A percentile compares a stretch with the other conserved stretches of the same genome.
phyloP scores from a whole-genome alignment of 2,329 filamentous ascomycete species.

The Botryotinia narcissicola region DNA sequence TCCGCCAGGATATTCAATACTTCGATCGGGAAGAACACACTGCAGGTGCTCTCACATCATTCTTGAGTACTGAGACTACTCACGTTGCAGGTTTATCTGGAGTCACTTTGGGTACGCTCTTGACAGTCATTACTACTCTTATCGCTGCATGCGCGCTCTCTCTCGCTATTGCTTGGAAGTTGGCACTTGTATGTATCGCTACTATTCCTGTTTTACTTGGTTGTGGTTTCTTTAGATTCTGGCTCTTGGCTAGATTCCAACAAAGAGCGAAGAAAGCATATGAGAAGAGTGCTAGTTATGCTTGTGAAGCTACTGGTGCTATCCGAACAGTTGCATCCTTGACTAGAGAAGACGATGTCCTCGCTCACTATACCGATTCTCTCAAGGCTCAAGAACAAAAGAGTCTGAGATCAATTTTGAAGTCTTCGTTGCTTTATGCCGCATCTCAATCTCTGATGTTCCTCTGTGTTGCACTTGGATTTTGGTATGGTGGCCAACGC shows the following conservation, averaged over 20 bases:
- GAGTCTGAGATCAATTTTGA: constrained; percentile 70
- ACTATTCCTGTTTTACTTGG: constrained; percentile 74
- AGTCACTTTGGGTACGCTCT: constrained; percentile 79
- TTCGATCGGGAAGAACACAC: constrained; percentile 91
- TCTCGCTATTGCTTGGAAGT: constrained; percentile 80
- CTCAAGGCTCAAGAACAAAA: constrained; percentile 64
- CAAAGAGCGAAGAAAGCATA: constrained; percentile 77
- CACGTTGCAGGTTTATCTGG: constrained; percentile 86
- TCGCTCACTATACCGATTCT: constrained; percentile 65
- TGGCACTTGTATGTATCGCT: constrained; percentile 77
- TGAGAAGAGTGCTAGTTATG: constrained; percentile 76
- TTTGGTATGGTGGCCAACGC: constrained; percentile 85
- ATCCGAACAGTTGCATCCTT: constrained; percentile 92
- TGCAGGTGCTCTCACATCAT: constrained; percentile 81
- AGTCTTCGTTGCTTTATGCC: constrained; percentile 77
- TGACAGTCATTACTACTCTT: constrained; percentile 78
- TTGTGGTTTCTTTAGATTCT: constrained; percentile 87
- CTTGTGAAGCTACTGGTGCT: constrained; percentile 88
- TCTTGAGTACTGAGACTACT: constrained; percentile 85
- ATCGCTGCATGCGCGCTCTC: constrained; percentile 68
- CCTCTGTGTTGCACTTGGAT: constrained; percentile 79
- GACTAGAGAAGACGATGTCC: constrained; percentile 81
- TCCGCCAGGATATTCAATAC: constrained; percentile 89
- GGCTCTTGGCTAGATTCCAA: constrained; percentile 76
- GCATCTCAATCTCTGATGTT: constrained; percentile 81